Base-by-base conservation (phyloP, 208 protist genomes). In the Leishmania lainsoni region DNA sequence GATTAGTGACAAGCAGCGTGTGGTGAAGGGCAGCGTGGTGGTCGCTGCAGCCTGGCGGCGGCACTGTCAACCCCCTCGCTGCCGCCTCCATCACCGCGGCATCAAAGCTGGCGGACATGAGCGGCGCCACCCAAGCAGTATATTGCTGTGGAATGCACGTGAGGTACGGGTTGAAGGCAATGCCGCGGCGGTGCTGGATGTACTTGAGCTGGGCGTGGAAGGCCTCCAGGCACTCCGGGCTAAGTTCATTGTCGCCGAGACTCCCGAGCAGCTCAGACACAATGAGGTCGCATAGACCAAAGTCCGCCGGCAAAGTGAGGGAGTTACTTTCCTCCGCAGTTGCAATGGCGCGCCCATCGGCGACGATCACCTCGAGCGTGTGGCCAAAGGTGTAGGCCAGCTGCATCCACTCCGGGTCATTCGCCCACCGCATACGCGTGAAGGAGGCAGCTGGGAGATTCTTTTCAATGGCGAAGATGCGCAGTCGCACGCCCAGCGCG, bases 211-310 rank as follows among this genome's bases (percentile, higher is more conserved):
- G 82, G 26, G 73, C 81, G 56, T 89, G 79, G 81, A 96, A 96
- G 35, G 91, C 98, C 83, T 99, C 99, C 17, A 99, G 85, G 85
- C 99, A 99, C 94, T 99, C 99, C 17, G 99, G 99, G 78, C 98
- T 99, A 14, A 99, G 94, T 87, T 99, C 99, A 83, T 99, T 99
- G 90, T 99, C 99, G 42, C 99, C 99, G 66, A 99, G 99, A 29
- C 98, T 99, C 72, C 99, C 99, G 5, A 99, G 93, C 75, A 99
- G 92, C 92, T 99, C 99, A 29, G 93, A 98, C 5, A 99, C 96
- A 32, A 99, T 83, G 26, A 99, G 89, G 83, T 99, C 98, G 26
- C 98, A 98, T 29, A 93, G 78, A 0, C 94, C 94, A 82, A 94
- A 94, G 80, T 93, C 84, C 0, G 45, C n/a, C 6, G 94, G 92